Conservation (phyloP, 805 yeast species). For the Starmerella vitae region DNA sequence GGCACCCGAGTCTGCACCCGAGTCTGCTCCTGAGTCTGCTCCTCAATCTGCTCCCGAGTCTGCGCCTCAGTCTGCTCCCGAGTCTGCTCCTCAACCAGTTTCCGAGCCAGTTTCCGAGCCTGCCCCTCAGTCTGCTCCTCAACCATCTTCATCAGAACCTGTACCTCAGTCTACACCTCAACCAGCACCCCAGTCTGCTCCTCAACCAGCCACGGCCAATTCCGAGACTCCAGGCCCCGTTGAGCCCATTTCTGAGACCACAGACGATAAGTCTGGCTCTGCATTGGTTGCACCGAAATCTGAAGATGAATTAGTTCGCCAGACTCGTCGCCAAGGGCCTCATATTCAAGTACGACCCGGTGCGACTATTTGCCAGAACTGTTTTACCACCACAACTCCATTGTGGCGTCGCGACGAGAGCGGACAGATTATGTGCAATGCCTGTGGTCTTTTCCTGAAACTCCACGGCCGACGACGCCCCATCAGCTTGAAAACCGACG, state of each 20-base stretch:
- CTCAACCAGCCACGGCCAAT: no score
- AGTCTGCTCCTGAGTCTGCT: not conserved
- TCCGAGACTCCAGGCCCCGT: no score
- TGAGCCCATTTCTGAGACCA: no score
- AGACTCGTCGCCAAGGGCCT: constrained; percentile 1
- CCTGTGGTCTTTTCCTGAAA: constrained; percentile 88
- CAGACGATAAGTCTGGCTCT: no score
- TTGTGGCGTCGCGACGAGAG: constrained; percentile 89
- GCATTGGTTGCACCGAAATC: not conserved
- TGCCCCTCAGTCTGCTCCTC: not conserved
- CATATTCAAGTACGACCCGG: constrained; percentile 18
- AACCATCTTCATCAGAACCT: not conserved
- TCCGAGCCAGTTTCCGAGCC: not conserved
- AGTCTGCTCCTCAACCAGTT: not conserved
- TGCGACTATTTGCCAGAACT: constrained; percentile 51
- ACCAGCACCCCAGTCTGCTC: not conserved
- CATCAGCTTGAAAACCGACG: constrained; percentile 77
- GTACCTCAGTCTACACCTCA: not conserved
- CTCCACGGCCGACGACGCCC: constrained; percentile 93
- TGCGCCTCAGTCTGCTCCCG: not conserved
- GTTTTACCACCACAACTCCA: constrained; percentile 88
- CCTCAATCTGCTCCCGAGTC: not conserved
- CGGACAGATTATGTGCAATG: constrained; percentile 89
- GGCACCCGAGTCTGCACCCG: not conserved
- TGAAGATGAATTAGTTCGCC: not conserved